Conservation (phyloP, 805 yeast species). For the Saturnispora quitensis region DNA sequence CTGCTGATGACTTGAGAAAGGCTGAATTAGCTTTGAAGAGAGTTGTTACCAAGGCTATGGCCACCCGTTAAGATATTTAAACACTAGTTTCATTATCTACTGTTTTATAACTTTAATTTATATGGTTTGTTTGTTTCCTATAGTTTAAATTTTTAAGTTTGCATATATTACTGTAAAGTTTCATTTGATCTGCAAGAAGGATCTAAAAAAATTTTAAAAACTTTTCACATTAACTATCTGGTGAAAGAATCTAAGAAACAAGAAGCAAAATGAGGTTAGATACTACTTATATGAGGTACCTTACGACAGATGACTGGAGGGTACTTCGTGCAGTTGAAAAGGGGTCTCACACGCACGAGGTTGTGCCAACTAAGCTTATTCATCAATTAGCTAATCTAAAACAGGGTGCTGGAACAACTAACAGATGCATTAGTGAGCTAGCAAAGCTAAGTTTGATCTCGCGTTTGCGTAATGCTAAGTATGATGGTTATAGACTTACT, state of each 20-base stretch:
- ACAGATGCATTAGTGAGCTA: constrained; percentile 69
- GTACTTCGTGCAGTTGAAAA: constrained; percentile 82
- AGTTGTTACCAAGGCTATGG: constrained; percentile 98
- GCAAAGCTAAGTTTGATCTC: constrained; percentile 80
- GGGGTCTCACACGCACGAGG: constrained; percentile 89
- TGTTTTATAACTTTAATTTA: constrained; percentile 4
- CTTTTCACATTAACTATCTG: neutral
- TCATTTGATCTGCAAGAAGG: neutral
- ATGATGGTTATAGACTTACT: constrained; percentile 88
- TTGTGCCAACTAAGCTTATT: constrained; percentile 84
- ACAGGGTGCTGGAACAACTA: constrained; percentile 60
- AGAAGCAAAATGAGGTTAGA: constrained; percentile 65
- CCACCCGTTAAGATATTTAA: constrained; percentile 67
- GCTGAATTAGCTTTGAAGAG: constrained; percentile 99
- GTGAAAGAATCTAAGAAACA: neutral
- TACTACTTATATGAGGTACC: constrained; percentile 85
- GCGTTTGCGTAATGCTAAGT: constrained; percentile 77
- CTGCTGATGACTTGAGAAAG: constrained; percentile 97
- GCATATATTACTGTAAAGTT: neutral
- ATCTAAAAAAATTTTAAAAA: neutral
- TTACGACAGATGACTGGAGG: constrained; percentile 83
- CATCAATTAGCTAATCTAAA: constrained; percentile 71
- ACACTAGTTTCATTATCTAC: neutral
- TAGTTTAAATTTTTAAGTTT: constrained; percentile 5
- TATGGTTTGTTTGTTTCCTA: constrained; percentile 5